These are phyloP conservation scores for Grosmannia serpens DNA, from an alignment of 2,329 filamentous ascomycete genomes.

Conservation along the genomic window DNA sequence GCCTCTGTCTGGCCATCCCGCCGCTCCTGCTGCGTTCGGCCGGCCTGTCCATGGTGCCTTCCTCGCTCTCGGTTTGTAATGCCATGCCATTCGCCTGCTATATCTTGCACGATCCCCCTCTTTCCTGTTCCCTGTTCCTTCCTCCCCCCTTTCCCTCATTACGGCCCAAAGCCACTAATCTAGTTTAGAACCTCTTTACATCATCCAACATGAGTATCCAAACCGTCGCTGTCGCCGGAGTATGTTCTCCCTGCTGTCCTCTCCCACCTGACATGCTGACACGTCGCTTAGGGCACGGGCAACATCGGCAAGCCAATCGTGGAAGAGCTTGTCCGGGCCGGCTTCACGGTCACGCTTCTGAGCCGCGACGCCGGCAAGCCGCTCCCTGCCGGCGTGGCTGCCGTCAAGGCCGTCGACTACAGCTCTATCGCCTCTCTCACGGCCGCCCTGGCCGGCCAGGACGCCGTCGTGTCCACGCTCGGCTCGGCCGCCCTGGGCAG, in stretches of 20 bases:
- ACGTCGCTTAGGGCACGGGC: constrained; percentile 19
- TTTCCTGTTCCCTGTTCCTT: background rate
- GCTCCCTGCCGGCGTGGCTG: constrained; percentile 22
- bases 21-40: background rate
- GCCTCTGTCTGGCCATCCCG: background rate
- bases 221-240: constrained; percentile 24
- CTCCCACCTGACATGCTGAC: background rate
- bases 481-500: constrained; percentile 26
- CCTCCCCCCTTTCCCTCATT: background rate
- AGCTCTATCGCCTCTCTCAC: constrained; percentile 26
- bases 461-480: constrained; percentile 40
- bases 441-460: constrained; percentile 33
- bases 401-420: constrained; percentile 34
- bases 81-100: background rate
- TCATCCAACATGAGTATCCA: constrained; percentile 18
- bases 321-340: constrained; percentile 18
- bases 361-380: constrained; percentile 31
- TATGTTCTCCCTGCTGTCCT: constrained; percentile 12
- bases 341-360: constrained; percentile 40
- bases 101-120: background rate
- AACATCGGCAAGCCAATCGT: constrained; percentile 21
- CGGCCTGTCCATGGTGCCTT: background rate
- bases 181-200: background rate
- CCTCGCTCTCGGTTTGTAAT: background rate
- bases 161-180: background rate